These are phyloP conservation scores for Termitomyces sp. DNA, from an alignment of 768 basidiomycete species.

Conservation along the genomic window DNA sequence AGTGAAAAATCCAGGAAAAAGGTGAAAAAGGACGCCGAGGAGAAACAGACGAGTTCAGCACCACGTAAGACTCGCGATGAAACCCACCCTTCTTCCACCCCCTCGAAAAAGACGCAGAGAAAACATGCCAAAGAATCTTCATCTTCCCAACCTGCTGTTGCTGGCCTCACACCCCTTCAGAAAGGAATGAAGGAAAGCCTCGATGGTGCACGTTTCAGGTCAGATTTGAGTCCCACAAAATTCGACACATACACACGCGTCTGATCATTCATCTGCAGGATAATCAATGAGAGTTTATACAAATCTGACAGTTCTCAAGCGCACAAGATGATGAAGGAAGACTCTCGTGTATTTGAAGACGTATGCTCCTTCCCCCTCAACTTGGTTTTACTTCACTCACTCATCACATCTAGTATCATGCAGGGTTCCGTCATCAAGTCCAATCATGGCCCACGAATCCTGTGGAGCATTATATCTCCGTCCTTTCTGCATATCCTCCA, in stretches of 20 bases:
- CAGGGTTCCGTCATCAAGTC: conserved; percentile 88
- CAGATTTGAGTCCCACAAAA: conserved; percentile 14
- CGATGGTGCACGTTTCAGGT: conserved; percentile 89
- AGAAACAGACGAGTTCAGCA: not conserved
- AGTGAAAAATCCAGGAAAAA: not conserved
- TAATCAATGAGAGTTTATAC: conserved; percentile 92
- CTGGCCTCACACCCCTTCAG: conserved; percentile 68
- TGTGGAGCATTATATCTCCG: conserved; percentile 72
- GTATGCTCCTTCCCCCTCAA: conserved; percentile 36
- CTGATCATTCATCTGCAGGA: conserved; percentile 35
- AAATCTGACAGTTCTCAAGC: conserved; percentile 78
- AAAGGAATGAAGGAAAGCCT: conserved; percentile 73
- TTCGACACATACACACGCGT: not conserved
- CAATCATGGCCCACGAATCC: conserved; percentile 94
- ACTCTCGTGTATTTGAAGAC: conserved; percentile 80
- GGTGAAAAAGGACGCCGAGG: not conserved
- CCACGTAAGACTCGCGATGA: not conserved
- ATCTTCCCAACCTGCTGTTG: not conserved
- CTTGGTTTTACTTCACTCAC: not conserved
- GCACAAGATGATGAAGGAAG: conserved; percentile 76
- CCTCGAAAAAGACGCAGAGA: conserved; percentile 12
- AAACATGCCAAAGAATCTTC: conserved; percentile 1
- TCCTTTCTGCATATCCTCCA: conserved; percentile 59
- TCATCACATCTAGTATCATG: conserved; percentile 70
- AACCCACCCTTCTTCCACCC: not conserved